Percentiles rank a stretch among this genome's conserved stretches.
phyloP scores from a whole-genome alignment of 2,329 filamentous ascomycete genomes.

The Colletotrichum musicola region DNA sequence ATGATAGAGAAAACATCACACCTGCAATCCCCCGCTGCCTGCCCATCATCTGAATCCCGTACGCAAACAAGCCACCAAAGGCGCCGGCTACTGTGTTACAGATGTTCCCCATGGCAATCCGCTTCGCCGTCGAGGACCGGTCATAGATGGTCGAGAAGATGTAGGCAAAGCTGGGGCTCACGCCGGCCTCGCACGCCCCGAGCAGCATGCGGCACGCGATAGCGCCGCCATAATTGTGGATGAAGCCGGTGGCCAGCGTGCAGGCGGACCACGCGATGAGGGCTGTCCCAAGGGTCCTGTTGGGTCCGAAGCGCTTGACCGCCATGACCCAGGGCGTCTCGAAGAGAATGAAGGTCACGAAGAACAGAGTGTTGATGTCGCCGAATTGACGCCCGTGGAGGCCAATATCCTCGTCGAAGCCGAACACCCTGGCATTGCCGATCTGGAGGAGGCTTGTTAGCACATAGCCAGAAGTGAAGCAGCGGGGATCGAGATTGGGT shows the following conservation, averaged over 20 bases:
- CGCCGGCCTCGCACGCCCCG: slow-evolving; percentile 50
- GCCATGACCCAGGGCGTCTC: slow-evolving; percentile 48
- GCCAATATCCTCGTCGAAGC: slow-evolving; percentile 48
- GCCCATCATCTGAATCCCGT: slow-evolving; percentile 55
- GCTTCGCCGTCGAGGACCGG: slow-evolving; percentile 48
- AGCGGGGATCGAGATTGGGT: not conserved
- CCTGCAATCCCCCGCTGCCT: slow-evolving; percentile 54
- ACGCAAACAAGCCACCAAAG: slow-evolving; percentile 47
- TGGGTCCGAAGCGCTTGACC: slow-evolving; percentile 48
- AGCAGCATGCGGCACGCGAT: slow-evolving; percentile 48
- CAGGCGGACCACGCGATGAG: slow-evolving; percentile 50
- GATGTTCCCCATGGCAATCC: slow-evolving; percentile 47
- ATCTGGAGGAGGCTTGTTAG: not conserved
- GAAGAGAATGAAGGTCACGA: slow-evolving; percentile 47
- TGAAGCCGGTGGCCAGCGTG: slow-evolving; percentile 49
- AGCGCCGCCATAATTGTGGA: slow-evolving; percentile 44
- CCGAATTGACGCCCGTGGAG: slow-evolving; percentile 49
- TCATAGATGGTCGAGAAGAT: slow-evolving; percentile 51
- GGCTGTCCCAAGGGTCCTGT: slow-evolving; percentile 44
- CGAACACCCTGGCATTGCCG: slow-evolving; percentile 52
- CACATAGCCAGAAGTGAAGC: not conserved
- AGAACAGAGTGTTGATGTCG: slow-evolving; percentile 45
- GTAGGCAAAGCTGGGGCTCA: slow-evolving; percentile 49
- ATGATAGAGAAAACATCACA: not conserved
- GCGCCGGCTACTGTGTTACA: slow-evolving; percentile 48